phyloP scores from a whole-genome alignment of 169 alveolate genomes.

The Cryptosporidium baileyi region DNA sequence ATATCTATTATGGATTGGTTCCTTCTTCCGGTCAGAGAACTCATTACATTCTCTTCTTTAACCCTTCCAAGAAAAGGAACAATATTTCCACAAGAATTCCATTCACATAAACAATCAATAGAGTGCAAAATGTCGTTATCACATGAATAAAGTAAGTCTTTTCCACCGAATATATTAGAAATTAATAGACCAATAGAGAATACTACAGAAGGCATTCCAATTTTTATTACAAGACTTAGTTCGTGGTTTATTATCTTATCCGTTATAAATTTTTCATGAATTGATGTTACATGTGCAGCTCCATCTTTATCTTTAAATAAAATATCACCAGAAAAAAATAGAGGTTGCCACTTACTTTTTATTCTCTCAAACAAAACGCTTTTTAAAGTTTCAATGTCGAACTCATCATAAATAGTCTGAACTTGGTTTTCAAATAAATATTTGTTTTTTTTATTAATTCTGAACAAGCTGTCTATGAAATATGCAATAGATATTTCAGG shows the following conservation, averaged over 20 bases:
- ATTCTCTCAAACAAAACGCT: neutral
- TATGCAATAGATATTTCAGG: constrained; percentile 57
- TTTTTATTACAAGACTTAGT: neutral
- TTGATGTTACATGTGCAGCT: neutral
- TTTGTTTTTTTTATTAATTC: neutral
- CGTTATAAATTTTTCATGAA: neutral
- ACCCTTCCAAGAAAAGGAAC: constrained; percentile 50
- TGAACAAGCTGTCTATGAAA: constrained; percentile 11
- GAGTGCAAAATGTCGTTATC: constrained; percentile 38
- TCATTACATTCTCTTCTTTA: constrained; percentile 61
- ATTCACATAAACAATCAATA: constrained; percentile 54
- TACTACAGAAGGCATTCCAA: constrained; percentile 64
- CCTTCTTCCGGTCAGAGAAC: constrained; percentile 54
- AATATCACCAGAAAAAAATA: constrained; percentile 57
- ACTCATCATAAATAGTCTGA: neutral
- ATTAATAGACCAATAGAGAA: constrained; percentile 37
- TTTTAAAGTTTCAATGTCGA: neutral
- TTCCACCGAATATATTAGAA: constrained; percentile 53
- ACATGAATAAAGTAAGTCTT: constrained; percentile 33
- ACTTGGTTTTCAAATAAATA: neutral
- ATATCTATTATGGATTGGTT: constrained; percentile 51
- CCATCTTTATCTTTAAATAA: neutral
- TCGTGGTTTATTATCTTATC: neutral
- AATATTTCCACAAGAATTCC: constrained; percentile 61
- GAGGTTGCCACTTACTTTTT: constrained; percentile 16